A percentile compares a stretch with the other conserved stretches of the same genome.
These are phyloP conservation scores for Pyrenophora tritici-repentis DNA, from an alignment of 2,329 filamentous ascomycete species.

Conservation along the genomic window DNA sequence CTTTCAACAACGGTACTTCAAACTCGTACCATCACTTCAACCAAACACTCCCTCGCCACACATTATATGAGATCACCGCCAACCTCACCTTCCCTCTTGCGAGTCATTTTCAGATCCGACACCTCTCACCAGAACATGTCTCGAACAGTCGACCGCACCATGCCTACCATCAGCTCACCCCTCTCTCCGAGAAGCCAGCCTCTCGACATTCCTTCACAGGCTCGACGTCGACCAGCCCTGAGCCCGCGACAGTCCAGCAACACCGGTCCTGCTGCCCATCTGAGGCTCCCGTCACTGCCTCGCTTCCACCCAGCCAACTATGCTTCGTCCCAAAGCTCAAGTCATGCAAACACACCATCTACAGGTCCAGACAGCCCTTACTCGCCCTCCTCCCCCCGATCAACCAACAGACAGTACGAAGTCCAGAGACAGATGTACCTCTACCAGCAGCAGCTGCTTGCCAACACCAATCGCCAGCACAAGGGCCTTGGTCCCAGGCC, in stretches of 20 bases:
- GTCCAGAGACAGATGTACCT: constrained; percentile 55
- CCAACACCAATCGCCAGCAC: constrained; percentile 34
- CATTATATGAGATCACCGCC: constrained; percentile 35
- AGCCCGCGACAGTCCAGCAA: constrained; percentile 43
- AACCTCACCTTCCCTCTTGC: constrained; percentile 27
- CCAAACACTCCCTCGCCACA: constrained; percentile 23
- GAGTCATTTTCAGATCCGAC: constrained; percentile 25
- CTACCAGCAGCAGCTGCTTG: constrained; percentile 54
- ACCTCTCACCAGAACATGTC: constrained; percentile 34
- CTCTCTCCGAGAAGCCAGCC: constrained; percentile 45
- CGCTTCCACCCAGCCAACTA: constrained; percentile 60
- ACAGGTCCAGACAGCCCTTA: constrained; percentile 49
- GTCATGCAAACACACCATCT: constrained; percentile 43
- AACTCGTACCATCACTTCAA: constrained; percentile 7
- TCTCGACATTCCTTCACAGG: constrained; percentile 43
- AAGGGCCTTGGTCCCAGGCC: constrained; percentile 45
- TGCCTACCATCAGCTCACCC: constrained; percentile 40
- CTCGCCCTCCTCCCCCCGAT: constrained; percentile 51
- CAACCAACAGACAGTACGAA: constrained; percentile 52
- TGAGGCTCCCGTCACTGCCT: constrained; percentile 56
- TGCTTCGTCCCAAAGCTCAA: constrained; percentile 48
- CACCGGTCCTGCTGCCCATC: constrained; percentile 42
- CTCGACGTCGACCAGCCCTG: constrained; percentile 38
- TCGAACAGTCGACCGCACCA: constrained; percentile 35
- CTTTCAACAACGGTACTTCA: constrained; percentile 15